phyloP scores from a whole-genome alignment of 1,284 basidiomycete species.

The Tetrapyrgos nigripes region DNA sequence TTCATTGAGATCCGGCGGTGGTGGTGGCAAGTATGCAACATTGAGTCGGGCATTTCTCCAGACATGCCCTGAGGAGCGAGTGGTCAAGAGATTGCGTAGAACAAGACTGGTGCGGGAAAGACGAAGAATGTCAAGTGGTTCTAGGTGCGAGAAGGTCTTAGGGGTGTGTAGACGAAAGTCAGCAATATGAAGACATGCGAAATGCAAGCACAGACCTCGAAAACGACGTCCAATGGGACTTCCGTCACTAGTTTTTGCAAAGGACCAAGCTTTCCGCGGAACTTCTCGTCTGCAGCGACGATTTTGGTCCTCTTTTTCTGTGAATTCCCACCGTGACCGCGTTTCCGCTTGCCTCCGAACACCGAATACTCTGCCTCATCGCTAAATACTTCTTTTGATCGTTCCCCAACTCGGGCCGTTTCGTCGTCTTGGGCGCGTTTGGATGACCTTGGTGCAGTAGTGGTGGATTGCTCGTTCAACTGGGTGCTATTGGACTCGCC shows the following conservation, averaged over 20 bases:
- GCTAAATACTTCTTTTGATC: too few relatives aligned
- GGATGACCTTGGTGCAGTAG: too few relatives aligned
- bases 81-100: conserved; percentile 31
- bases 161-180: conserved; percentile 26
- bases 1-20: conserved; percentile 35
- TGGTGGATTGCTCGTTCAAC: too few relatives aligned
- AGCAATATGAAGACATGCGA: conserved; percentile 1
- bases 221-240: conserved; percentile 10
- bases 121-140: conserved; percentile 32
- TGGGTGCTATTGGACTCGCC: too few relatives aligned
- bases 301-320: too few relatives aligned
- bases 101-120: conserved; percentile 31
- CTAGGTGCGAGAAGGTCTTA: conserved; percentile 32
- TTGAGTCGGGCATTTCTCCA: conserved; percentile 31
- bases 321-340: too few relatives aligned
- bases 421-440: too few relatives aligned
- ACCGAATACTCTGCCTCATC: too few relatives aligned
- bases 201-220: conserved; percentile 5
- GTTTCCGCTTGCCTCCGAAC: too few relatives aligned
- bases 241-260: conserved; percentile 6
- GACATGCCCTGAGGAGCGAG: conserved; percentile 23
- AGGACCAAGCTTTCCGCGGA: conserved; percentile 5
- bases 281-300: too few relatives aligned
- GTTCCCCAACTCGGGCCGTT: too few relatives aligned
- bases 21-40: conserved; percentile 31